Evolutionary conservation across 208 protist genomes (phyloP).

Genomic region (Trypanosoma brucei): DNA sequence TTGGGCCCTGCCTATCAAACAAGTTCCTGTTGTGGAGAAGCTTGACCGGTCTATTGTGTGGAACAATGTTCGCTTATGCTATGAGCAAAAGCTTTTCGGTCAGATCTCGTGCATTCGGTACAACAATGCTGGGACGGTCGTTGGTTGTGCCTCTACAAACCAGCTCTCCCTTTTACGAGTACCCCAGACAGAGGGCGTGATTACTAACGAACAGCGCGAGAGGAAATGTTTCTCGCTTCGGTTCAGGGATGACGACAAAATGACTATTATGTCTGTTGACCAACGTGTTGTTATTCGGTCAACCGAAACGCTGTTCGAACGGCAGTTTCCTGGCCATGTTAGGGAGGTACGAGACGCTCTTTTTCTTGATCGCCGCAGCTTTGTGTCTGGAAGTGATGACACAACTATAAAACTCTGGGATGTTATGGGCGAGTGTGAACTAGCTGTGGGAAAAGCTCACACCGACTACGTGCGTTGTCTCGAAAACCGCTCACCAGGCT

Average conservation of each 20-base stretch:
- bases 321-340: slow-evolving; percentile 70
- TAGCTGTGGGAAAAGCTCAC: slow-evolving; percentile 46
- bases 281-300: slow-evolving; percentile 75
- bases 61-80: slow-evolving; percentile 74
- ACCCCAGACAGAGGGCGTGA: slow-evolving; percentile 63
- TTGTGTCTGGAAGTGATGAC: slow-evolving; percentile 82
- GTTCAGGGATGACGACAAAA: slow-evolving; percentile 80
- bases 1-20: slow-evolving; percentile 69
- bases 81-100: slow-evolving; percentile 85
- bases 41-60: slow-evolving; percentile 62
- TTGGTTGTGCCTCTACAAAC: slow-evolving; percentile 73
- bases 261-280: slow-evolving; percentile 71
- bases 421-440: slow-evolving; percentile 53
- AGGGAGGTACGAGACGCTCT: slow-evolving; percentile 68
- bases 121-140: slow-evolving; percentile 46
- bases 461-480: slow-evolving; percentile 82
- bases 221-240: slow-evolving; percentile 66
- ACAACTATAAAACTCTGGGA: slow-evolving; percentile 83
- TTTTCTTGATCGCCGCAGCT: slow-evolving; percentile 70
- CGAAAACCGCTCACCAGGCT: slow-evolving; percentile 46
- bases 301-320: slow-evolving; percentile 77
- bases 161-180: slow-evolving; percentile 78
- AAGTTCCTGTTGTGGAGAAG: slow-evolving; percentile 39
- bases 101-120: slow-evolving; percentile 66
- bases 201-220: slow-evolving; percentile 80